A percentile compares a stretch with the other conserved stretches of the same genome.
Conservation (phyloP, 2,329 filamentous ascomycete genomes). For the Dichotomopilus funicola region DNA sequence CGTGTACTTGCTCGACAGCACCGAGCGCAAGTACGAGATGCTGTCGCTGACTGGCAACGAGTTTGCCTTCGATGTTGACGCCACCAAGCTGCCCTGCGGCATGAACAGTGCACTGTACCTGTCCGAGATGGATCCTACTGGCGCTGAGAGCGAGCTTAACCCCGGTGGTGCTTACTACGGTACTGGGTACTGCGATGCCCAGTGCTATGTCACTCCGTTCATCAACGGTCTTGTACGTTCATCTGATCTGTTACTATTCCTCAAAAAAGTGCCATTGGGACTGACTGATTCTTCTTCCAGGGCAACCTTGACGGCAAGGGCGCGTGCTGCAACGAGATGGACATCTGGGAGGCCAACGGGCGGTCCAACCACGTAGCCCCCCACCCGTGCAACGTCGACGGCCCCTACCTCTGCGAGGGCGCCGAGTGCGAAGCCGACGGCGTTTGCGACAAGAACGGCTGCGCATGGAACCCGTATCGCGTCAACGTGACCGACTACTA, state of each 20-base stretch:
- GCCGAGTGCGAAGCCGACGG: slow-evolving; percentile 30
- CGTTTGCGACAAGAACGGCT: slow-evolving; percentile 40
- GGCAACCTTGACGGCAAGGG: slow-evolving; percentile 37
- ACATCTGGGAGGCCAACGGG: slow-evolving; percentile 50
- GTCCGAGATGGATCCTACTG: slow-evolving; percentile 50
- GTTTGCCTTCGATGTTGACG: slow-evolving; percentile 58
- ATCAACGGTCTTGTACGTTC: slow-evolving; percentile 37
- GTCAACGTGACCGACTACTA: slow-evolving; percentile 36
- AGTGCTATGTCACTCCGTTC: slow-evolving; percentile 41
- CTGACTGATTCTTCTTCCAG: slow-evolving; percentile 20
- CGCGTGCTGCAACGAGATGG: slow-evolving; percentile 50
- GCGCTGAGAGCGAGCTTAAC: slow-evolving; percentile 40
- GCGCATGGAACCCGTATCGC: slow-evolving; percentile 25
- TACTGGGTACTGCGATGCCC: slow-evolving; percentile 32
- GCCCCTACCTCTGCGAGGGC: slow-evolving; percentile 32
- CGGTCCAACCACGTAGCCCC: slow-evolving; percentile 40
- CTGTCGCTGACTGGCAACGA: slow-evolving; percentile 53
- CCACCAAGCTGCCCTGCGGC: slow-evolving; percentile 55
- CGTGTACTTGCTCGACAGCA: slow-evolving; percentile 49
- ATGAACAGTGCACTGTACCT: slow-evolving; percentile 62
- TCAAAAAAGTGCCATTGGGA: no score
- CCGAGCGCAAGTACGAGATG: slow-evolving; percentile 48
- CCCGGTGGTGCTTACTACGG: slow-evolving; percentile 50
- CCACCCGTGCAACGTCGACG: slow-evolving; percentile 39
- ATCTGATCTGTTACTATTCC: no score